Percentiles rank a stretch among this genome's conserved stretches.
Evolutionary conservation across 345 rosid genomes (phyloP).

Genomic region (Pugionium dolabratum): DNA sequence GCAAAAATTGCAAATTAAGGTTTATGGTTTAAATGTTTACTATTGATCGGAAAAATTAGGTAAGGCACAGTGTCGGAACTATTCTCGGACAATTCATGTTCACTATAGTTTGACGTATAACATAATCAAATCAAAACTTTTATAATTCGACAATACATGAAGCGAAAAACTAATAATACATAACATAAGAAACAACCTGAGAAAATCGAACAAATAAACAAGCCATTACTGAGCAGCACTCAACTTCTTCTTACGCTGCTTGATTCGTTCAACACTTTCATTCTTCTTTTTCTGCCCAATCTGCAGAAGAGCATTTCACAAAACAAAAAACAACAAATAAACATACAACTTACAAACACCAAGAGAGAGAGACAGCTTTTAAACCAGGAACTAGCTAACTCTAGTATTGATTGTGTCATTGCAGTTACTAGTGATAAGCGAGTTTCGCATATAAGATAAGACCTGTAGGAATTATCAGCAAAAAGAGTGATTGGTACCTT

Average conservation of each 20-base stretch:
- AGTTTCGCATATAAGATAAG: background rate
- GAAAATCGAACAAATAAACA: background rate
- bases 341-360: background rate
- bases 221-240: constrained; percentile 15
- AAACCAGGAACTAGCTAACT: background rate
- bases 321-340: background rate
- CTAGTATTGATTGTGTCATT: background rate
- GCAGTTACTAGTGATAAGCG: too few relatives aligned
- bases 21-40: too few relatives aligned
- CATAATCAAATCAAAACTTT: constrained; percentile 10
- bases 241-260: constrained; percentile 32
- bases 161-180: constrained; percentile 5
- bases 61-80: too few relatives aligned
- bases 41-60: too few relatives aligned
- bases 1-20: background rate
- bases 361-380: background rate
- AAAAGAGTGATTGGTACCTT: constrained; percentile 45
- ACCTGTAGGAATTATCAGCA: background rate
- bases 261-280: constrained; percentile 23
- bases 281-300: constrained; percentile 19
- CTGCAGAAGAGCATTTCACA: constrained; percentile 26
- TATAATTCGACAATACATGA: background rate
- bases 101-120: constrained; percentile 3
- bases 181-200: constrained; percentile 3
- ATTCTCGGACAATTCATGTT: background rate